These are phyloP conservation scores for Myrica gale DNA, from an alignment of 306 rosid species.

Conservation along the genomic window DNA sequence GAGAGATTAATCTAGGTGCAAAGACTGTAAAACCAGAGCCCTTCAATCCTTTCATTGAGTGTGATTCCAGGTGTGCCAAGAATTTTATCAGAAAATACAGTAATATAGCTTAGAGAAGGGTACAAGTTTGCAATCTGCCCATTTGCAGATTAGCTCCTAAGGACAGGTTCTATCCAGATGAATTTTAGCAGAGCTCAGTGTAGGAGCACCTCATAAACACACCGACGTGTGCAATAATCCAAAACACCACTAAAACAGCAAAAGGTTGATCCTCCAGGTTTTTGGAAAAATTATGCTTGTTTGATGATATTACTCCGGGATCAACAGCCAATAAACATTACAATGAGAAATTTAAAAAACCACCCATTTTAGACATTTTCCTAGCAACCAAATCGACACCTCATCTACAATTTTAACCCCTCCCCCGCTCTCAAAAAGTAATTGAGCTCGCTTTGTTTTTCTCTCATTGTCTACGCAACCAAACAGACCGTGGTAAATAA, in stretches of 20 bases:
- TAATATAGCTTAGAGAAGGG: not conserved
- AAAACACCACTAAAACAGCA: not conserved
- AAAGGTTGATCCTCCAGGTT: not conserved
- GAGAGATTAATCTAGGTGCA: not conserved
- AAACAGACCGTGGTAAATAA: not conserved
- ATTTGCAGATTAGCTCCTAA: not conserved
- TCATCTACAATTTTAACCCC: not conserved
- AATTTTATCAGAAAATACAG: not conserved
- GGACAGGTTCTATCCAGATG: not conserved
- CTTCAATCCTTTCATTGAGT: conserved; percentile 14
- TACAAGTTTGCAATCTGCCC: not conserved
- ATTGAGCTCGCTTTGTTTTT: too few relatives aligned
- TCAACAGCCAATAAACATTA: not conserved
- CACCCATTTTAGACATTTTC: not conserved
- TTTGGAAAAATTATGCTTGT: not conserved
- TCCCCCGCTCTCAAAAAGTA: too few relatives aligned
- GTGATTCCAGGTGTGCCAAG: not conserved
- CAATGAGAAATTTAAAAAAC: not conserved
- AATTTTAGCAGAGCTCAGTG: not conserved
- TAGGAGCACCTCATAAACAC: not conserved
- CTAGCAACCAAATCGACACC: not conserved
- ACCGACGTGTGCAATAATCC: not conserved
- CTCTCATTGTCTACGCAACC: not conserved
- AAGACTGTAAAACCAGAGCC: conserved; percentile 15
- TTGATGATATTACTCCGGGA: not conserved